phyloP scores from a whole-genome alignment of 495 filamentous ascomycete species.

The Neurospora sp. region DNA sequence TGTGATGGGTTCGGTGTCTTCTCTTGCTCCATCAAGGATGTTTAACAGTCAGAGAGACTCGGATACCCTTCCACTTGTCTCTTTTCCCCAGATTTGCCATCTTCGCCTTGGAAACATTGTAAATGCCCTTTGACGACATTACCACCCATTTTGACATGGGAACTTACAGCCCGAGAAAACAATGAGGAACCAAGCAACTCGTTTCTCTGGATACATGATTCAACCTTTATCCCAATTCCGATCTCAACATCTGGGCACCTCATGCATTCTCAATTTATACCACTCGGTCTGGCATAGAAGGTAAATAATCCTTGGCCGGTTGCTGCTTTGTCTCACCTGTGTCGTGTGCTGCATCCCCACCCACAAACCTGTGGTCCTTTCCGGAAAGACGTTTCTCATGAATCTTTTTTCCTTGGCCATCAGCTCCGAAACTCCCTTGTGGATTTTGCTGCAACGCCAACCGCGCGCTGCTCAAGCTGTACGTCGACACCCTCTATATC shows the following conservation, averaged over 20 bases:
- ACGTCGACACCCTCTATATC: slow-evolving; percentile 35
- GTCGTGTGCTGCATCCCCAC: too few species aligned
- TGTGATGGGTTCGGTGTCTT: not conserved
- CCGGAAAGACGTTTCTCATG: too few species aligned
- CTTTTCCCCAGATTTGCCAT: not conserved
- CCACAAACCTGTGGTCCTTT: too few species aligned
- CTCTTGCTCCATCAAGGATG: not conserved
- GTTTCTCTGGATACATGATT: not conserved
- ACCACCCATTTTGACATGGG: not conserved
- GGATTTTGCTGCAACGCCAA: slow-evolving; percentile 65
- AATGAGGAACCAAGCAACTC: not conserved
- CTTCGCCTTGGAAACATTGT: not conserved
- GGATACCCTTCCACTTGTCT: not conserved
- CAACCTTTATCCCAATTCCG: not conserved
- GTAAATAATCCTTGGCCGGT: too few species aligned
- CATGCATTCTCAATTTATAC: too few species aligned
- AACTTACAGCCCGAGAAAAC: not conserved
- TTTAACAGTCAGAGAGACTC: not conserved
- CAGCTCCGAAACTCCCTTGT: too few species aligned
- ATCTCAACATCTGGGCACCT: not conserved
- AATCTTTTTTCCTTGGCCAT: too few species aligned
- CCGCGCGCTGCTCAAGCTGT: slow-evolving; percentile 94
- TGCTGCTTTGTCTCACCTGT: too few species aligned
- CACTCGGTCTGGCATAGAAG: too few species aligned
- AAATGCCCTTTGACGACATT: not conserved